Conservation (phyloP, 2,329 filamentous ascomycete species). For the Phaeophleospora eucalypticola region DNA sequence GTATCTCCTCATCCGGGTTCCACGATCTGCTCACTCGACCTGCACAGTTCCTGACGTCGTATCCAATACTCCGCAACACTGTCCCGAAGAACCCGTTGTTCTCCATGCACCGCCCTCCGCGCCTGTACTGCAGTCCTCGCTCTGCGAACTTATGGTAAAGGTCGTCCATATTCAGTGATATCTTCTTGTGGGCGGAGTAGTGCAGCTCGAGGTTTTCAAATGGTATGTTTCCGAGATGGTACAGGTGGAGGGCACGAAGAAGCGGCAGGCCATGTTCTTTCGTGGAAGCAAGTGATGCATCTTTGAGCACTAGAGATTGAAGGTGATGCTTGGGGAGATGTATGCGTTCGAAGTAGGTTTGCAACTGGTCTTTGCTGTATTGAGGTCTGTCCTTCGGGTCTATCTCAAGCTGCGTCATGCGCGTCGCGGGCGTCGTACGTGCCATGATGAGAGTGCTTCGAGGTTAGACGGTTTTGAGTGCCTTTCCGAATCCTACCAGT, state of each 20-base stretch:
- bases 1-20: conserved; percentile 17
- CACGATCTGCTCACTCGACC: conserved; percentile 36
- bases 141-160: conserved; percentile 53
- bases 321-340: conserved; percentile 16
- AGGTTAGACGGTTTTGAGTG: no score
- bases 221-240: conserved; percentile 47
- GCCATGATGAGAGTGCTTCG: conserved; percentile 15
- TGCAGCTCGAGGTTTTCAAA: conserved; percentile 58
- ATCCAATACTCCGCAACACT: conserved; percentile 51
- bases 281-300: conserved; percentile 15
- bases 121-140: conserved; percentile 31
- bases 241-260: conserved; percentile 24
- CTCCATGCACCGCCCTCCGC: conserved; percentile 60
- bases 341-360: conserved; percentile 23
- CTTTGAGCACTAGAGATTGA: conserved; percentile 14
- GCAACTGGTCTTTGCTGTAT: conserved; percentile 21
- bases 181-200: conserved; percentile 46
- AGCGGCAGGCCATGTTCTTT: conserved; percentile 27
- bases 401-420: conserved; percentile 18
- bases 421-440: conserved; percentile 10
- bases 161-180: conserved; percentile 47
- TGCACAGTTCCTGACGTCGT: conserved; percentile 39
- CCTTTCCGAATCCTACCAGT: not conserved
- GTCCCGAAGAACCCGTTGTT: conserved; percentile 52
- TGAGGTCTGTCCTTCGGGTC: conserved; percentile 18